Evolutionary conservation across 1,284 basidiomycete genomes (phyloP), one percentile per base, ranked within the genome.

Genomic region (Rhodotorula sp.): DNA sequence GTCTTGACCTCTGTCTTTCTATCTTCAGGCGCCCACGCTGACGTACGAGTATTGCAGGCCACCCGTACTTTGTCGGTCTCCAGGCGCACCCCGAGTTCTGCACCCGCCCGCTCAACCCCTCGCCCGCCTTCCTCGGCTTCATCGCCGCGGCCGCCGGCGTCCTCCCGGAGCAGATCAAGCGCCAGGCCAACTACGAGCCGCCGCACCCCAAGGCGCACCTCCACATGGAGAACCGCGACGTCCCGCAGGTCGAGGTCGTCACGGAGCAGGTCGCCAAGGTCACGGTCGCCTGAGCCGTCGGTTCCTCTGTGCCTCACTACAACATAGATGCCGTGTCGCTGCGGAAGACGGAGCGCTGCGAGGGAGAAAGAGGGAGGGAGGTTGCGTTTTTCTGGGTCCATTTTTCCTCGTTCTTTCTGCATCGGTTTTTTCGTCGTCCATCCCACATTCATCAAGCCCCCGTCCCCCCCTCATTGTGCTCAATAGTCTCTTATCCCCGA

Each of bases 31-130:
- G 4, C 10, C 23, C 4, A 27, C 21, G 58, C 62, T 70, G 42
- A 62, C 60, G 4, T 23, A 12, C 25, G 21, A 62, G 42, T 50
- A 8, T 34, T 5, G 34, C 77, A 92, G 93, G 92, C 80, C 96
- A 99, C 83, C 93, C 93, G 1, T 99, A 89, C 86, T 99, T 96
- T 82, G 85, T 97, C 67, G 97, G 89, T 56, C 86, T 99, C 69
- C 96, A 99, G 84, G 93, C 97, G 0, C 96, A 99, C 80, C 96
- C 96, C 5, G 96, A 99, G 82, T 96, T 99, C 84, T 98, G 95
- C 84, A 96, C 96, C 27, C 89, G 96, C n/a, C 96, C 96, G 3
- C 85, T 99, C 64, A 99, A 99, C 84, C 97, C 96, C 0, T 97
- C 93, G 0, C 96, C 96, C 5, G 91, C 94, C 0, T 99, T 97